These are phyloP conservation scores for Kwoniella dendrophila DNA, from an alignment of 768 basidiomycete genomes.

Conservation along the genomic window DNA sequence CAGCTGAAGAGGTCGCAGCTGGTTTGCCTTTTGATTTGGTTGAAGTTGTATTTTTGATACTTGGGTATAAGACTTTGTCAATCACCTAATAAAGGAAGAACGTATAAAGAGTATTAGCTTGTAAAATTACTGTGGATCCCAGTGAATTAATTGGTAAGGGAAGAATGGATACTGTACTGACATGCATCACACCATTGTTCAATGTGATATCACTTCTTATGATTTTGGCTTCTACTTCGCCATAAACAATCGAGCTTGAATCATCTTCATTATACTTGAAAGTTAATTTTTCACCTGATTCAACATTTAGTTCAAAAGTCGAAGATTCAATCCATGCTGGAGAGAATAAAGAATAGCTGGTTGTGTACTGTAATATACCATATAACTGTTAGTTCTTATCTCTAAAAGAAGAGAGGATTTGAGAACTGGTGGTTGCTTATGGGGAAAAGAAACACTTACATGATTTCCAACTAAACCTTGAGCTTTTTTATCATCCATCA, in stretches of 20 bases:
- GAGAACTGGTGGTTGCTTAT: too few species aligned
- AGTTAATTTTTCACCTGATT: slow-evolving; percentile 26
- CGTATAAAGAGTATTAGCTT: too few species aligned
- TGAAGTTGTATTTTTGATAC: too few species aligned
- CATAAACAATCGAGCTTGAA: slow-evolving; percentile 19
- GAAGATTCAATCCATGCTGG: slow-evolving; percentile 25
- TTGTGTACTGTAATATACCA: slow-evolving; percentile 34
- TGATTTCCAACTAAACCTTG: slow-evolving; percentile 31
- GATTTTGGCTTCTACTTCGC: slow-evolving; percentile 31
- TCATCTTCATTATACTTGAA: slow-evolving; percentile 21
- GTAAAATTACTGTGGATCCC: too few species aligned
- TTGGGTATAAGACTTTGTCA: too few species aligned
- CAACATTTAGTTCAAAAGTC: slow-evolving; percentile 21
- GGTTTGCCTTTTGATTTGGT: too few species aligned
- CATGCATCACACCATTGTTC: slow-evolving; percentile 49
- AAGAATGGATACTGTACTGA: slow-evolving; percentile 26
- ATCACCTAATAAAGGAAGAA: too few species aligned
- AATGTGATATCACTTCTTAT: slow-evolving; percentile 40
- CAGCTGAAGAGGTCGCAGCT: too few species aligned
- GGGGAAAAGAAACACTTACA: slow-evolving; percentile 30
- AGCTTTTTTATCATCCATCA: slow-evolving; percentile 13
- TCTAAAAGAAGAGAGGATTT: neutral
- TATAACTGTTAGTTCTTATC: neutral
- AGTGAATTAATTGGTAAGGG: neutral
- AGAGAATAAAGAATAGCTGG: slow-evolving; percentile 38